Conservation (phyloP, 441 rosid genomes). For the Euphorbia schlechtendalii region DNA sequence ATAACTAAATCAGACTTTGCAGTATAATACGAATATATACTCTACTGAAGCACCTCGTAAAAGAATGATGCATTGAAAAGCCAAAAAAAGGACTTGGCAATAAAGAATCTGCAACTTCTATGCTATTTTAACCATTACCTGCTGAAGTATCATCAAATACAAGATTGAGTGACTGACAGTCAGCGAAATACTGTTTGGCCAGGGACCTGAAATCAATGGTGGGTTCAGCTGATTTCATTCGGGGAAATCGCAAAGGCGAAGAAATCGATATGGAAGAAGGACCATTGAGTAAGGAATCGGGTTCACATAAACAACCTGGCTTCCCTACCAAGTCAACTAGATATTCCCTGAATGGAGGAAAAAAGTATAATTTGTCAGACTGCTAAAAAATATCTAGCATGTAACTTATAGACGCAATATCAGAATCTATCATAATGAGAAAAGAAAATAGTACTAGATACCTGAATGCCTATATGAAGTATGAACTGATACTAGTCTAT, state of each 20-base stretch:
- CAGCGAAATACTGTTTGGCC: constrained; percentile 88
- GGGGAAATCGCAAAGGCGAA: constrained; percentile 93
- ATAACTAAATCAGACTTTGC: neutral
- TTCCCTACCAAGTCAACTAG: constrained; percentile 84
- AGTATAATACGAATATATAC: neutral
- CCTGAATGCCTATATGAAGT: neutral
- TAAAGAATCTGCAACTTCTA: constrained; percentile 5
- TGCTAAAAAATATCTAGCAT: neutral
- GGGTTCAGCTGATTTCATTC: constrained; percentile 54
- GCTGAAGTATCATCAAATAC: constrained; percentile 65
- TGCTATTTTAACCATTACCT: constrained; percentile 39
- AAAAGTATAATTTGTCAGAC: constrained; percentile 19
- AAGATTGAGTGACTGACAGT: constrained; percentile 66
- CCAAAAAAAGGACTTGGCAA: neutral
- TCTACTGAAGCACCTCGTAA: neutral
- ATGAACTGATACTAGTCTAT: neutral
- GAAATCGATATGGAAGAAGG: constrained; percentile 89
- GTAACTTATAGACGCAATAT: no score
- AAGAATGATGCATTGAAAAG: neutral
- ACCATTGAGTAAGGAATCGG: constrained; percentile 92
- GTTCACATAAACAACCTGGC: constrained; percentile 85
- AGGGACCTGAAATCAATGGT: constrained; percentile 61
- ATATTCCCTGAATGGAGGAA: constrained; percentile 67
- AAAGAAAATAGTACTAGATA: neutral
- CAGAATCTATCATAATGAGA: constrained; percentile 2